A percentile compares a stretch with the other conserved stretches of the same genome.
Evolutionary conservation across 768 basidiomycete genomes (phyloP).

Genomic region (Coprinopsis marcescibilis): DNA sequence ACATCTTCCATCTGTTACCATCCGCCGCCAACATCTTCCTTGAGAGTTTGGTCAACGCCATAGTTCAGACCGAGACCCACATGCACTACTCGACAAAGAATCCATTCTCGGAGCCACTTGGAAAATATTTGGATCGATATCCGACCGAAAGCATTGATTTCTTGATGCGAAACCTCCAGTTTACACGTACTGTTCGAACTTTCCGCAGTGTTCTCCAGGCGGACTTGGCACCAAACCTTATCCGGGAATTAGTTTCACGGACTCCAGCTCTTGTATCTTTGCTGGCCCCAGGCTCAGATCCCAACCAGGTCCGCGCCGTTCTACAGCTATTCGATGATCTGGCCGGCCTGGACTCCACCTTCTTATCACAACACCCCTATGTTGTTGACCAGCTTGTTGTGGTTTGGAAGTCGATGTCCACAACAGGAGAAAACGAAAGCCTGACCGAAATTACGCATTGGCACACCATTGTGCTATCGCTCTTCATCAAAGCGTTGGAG

Average conservation of each 20-base stretch:
- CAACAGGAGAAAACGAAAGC: slow-evolving; percentile 35
- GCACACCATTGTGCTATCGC: slow-evolving; percentile 60
- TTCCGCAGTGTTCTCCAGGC: slow-evolving; percentile 79
- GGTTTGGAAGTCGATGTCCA: slow-evolving; percentile 60
- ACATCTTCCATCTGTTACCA: slow-evolving; percentile 95
- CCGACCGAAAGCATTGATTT: slow-evolving; percentile 80
- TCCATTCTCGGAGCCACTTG: slow-evolving; percentile 90
- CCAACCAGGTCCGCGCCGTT: slow-evolving; percentile 55
- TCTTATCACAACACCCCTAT: slow-evolving; percentile 64
- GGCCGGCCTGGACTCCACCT: slow-evolving; percentile 54
- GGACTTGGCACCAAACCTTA: slow-evolving; percentile 67
- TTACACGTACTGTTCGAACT: slow-evolving; percentile 77
- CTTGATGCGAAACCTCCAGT: slow-evolving; percentile 73
- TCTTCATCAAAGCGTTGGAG: slow-evolving; percentile 71
- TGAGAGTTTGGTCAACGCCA: slow-evolving; percentile 75
- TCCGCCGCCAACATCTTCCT: slow-evolving; percentile 91
- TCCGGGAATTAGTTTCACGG: slow-evolving; percentile 60
- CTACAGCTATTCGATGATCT: slow-evolving; percentile 77
- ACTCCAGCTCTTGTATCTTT: slow-evolving; percentile 47
- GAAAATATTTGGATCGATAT: slow-evolving; percentile 88
- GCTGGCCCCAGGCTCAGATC: slow-evolving; percentile 46
- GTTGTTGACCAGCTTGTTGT: slow-evolving; percentile 67
- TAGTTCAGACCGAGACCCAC: slow-evolving; percentile 88
- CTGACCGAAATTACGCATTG: slow-evolving; percentile 53
- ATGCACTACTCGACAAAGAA: slow-evolving; percentile 87